Evolutionary conservation across 2,329 filamentous ascomycete species (phyloP), one percentile per base, ranked within the genome.

Genomic region (Colletotrichum magnum): DNA sequence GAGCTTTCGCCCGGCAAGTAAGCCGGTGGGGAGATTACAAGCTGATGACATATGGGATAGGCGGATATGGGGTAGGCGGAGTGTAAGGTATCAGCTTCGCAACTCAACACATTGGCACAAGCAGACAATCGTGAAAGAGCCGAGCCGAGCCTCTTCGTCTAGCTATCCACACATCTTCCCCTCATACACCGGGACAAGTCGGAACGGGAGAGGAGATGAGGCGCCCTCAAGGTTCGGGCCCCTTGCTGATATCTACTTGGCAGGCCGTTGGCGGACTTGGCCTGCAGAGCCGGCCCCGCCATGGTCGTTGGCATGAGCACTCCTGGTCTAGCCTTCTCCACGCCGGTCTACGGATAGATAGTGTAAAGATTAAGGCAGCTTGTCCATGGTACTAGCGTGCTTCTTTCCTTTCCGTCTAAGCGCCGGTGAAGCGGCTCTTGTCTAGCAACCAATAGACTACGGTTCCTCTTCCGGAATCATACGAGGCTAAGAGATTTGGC

Each of bases 221-320:
- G 52, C 28, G 50, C 24, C 32, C 52, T 21, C 52, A 39, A 54
- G 32, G 15, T 54, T 39, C 16, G 39, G n/a, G 6, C 32, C 52
- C 52, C 52, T 39, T 54, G 52, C 18, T 54, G 32, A 39, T 18
- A 39, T 24, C 28, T 39, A n/a, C 52, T 54, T 54, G 52, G 52
- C 28, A 24, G 15, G 13, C n/a, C 52, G 24, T 41, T 16, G 7
- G 16, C 16, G 24, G n/a, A 54, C 52, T 54, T 54, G 52, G 48
- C 52, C 28, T 39, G 32, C 52, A 54, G 52, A 12, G 26, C 12
- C 24, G 24, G 16, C 18, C 48, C 21, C 48, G 24, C 24, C 24
- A 52, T 28, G 12, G 26, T 26, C 7, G 7, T 52, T 50, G 21
- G 47, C n/a, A n/a, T 6, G 18, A 18, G n/a, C 18, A n/a, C 10